Percentiles rank a stretch among this genome's conserved stretches.
These are phyloP conservation scores for Pestalotiopsis sp. DNA, from an alignment of 2,329 filamentous ascomycete species.

Conservation along the genomic window DNA sequence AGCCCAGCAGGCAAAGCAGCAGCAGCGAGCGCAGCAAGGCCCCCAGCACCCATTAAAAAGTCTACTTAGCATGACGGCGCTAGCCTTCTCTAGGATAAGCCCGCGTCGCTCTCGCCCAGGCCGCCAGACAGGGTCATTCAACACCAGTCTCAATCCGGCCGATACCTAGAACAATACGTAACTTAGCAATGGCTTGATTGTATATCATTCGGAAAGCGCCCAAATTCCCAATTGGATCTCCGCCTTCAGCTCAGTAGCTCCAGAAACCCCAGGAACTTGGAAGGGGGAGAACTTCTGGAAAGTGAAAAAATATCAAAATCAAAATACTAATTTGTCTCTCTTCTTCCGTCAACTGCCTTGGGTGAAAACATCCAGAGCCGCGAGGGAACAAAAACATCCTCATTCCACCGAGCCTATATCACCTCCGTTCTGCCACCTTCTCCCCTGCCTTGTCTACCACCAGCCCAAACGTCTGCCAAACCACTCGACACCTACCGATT, in stretches of 20 bases:
- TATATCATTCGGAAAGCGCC: constrained; percentile 18
- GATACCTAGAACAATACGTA: constrained; percentile 19
- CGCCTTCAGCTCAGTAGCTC: constrained; percentile 13
- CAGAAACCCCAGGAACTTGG: constrained; percentile 14
- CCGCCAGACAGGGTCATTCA: constrained; percentile 16
- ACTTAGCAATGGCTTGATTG: constrained; percentile 15
- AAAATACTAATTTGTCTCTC: neutral
- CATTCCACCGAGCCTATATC: neutral
- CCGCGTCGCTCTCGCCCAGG: constrained; percentile 11
- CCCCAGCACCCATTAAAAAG: neutral
- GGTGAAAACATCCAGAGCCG: neutral
- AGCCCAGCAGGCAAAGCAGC: neutral
- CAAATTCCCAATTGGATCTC: constrained; percentile 16
- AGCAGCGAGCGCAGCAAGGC: neutral
- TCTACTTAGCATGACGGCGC: neutral
- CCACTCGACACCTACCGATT: neutral
- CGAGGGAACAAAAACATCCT: neutral
- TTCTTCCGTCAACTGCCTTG: neutral
- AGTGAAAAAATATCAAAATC: neutral
- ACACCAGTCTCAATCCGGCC: constrained; percentile 18
- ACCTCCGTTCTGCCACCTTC: neutral
- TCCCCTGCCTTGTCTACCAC: neutral
- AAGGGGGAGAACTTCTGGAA: neutral
- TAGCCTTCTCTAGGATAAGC: neutral
- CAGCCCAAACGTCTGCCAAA: neutral